Percentiles rank a stretch among this genome's conserved stretches.
phyloP scores from a whole-genome alignment of 2,329 filamentous ascomycete species.

The Penicillium brasilianum region DNA sequence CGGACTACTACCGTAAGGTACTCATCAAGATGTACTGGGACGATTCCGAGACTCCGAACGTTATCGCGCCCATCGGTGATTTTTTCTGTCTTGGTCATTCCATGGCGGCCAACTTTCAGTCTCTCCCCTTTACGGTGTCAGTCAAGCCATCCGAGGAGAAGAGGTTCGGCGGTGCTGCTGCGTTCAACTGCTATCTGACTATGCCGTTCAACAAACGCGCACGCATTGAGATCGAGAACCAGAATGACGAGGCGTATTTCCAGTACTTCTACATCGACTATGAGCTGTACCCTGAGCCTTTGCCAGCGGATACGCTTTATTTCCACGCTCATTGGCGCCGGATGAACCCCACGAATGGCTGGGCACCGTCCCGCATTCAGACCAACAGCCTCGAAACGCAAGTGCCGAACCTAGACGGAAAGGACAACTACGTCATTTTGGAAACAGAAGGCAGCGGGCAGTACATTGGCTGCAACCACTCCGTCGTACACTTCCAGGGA shows the following conservation, averaged over 20 bases:
- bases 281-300: slow-evolving; percentile 35
- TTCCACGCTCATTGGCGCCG: slow-evolving; percentile 44
- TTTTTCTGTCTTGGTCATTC: not conserved
- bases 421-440: slow-evolving; percentile 38
- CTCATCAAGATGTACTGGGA: slow-evolving; percentile 46
- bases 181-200: not conserved
- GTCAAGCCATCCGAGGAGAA: not conserved
- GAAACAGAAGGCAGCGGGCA: slow-evolving; percentile 39
- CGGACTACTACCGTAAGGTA: slow-evolving; percentile 45
- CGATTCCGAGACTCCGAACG: slow-evolving; percentile 25
- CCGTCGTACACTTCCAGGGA: slow-evolving; percentile 39
- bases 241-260: slow-evolving; percentile 40
- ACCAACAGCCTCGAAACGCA: slow-evolving; percentile 35
- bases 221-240: slow-evolving; percentile 44
- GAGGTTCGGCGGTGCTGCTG: not conserved
- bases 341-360: slow-evolving; percentile 38
- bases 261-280: slow-evolving; percentile 47
- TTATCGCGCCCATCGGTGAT: not conserved
- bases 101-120: not conserved
- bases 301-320: slow-evolving; percentile 36
- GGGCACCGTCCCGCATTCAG: slow-evolving; percentile 36
- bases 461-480: slow-evolving; percentile 43
- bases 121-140: not conserved
- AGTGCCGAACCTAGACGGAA: slow-evolving; percentile 33
- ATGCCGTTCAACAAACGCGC: slow-evolving; percentile 44